Percentiles rank a stretch among this genome's conserved stretches.
phyloP scores from a whole-genome alignment of 208 protist species.

The Dictyostelium gargantuum region DNA sequence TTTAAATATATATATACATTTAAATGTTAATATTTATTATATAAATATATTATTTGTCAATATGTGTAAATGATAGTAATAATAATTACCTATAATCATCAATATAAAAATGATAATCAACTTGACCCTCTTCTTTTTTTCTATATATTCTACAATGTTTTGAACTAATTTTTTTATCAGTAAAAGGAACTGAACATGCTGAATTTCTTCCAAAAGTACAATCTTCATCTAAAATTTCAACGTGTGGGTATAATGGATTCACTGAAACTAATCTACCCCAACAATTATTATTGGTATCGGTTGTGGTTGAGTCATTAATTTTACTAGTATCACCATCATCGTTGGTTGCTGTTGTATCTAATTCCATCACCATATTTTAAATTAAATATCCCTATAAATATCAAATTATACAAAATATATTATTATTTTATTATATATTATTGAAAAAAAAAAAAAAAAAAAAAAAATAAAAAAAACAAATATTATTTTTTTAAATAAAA shows the following conservation, averaged over 20 bases:
- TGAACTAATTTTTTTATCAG: constrained; percentile 24
- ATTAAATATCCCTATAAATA: too few relatives aligned
- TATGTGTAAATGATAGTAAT: too few relatives aligned
- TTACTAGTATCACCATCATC: background rate
- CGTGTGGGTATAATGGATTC: background rate
- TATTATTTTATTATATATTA: background rate
- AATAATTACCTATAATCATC: constrained; percentile 33
- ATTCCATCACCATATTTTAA: too few relatives aligned
- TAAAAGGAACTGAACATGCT: background rate
- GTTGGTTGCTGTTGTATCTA: background rate
- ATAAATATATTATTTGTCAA: too few relatives aligned
- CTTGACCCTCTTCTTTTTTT: background rate
- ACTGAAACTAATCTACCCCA: background rate
- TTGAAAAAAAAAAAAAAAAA: background rate
- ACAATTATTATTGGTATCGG: background rate
- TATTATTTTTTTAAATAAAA: too few relatives aligned
- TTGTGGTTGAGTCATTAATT: background rate
- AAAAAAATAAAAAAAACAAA: background rate
- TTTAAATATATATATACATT: background rate
- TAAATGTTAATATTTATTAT: background rate
- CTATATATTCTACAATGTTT: constrained; percentile 13
- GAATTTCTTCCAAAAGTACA: constrained; percentile 1
- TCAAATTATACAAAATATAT: too few relatives aligned
- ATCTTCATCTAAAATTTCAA: background rate
- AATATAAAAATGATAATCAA: constrained; percentile 6